These are phyloP conservation scores for Xerocomellus chrysenteron DNA, from an alignment of 768 basidiomycete genomes.

Conservation along the genomic window DNA sequence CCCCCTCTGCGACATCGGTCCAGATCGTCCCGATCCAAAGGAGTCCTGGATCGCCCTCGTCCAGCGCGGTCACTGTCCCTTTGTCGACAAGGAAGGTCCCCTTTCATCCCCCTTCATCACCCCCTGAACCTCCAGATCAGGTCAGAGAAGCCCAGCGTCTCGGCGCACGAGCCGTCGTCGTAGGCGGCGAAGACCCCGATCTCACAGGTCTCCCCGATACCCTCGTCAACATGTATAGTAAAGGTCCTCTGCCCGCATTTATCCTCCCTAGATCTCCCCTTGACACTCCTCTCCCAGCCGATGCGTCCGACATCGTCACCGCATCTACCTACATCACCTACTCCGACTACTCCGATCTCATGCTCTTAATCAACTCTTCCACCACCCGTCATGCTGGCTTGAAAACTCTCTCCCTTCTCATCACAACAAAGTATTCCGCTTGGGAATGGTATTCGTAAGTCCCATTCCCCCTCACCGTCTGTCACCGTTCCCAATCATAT, in stretches of 20 bases:
- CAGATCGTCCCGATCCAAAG: conserved; percentile 52
- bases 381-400: conserved; percentile 80
- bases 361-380: conserved; percentile 64
- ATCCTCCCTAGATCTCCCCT: conserved; percentile 2
- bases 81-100: conserved; percentile 74
- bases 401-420: conserved; percentile 70
- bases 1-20: conserved; percentile 56
- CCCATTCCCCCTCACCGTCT: background rate
- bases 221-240: conserved; percentile 90
- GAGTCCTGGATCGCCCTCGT: conserved; percentile 91
- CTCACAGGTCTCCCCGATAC: conserved; percentile 67
- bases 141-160: conserved; percentile 61
- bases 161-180: conserved; percentile 87
- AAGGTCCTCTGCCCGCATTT: conserved; percentile 57
- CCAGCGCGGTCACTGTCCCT: conserved; percentile 86
- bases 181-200: conserved; percentile 78
- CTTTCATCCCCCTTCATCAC: conserved; percentile 26
- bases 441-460: conserved; percentile 93
- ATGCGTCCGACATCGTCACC: conserved; percentile 81
- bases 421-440: conserved; percentile 75
- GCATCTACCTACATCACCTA: conserved; percentile 87
- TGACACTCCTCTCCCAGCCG: conserved; percentile 46
- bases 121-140: conserved; percentile 9
- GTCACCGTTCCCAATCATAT: conserved; percentile 8
- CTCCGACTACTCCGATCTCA: conserved; percentile 72